Percentiles rank a stretch among this genome's conserved stretches.
Conservation (phyloP, 179 eudicot species). For the Pouteria campechiana region DNA sequence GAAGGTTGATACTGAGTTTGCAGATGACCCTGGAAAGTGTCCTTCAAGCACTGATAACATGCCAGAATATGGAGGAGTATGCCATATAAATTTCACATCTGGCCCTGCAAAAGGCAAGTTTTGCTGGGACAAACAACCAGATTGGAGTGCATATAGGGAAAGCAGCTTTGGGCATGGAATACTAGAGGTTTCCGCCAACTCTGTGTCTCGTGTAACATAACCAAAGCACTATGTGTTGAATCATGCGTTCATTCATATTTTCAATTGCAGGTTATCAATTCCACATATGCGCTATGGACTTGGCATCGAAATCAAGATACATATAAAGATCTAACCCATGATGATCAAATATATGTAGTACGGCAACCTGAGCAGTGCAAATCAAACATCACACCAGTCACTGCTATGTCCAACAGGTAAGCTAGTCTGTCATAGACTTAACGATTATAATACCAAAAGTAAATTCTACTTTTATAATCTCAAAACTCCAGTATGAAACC, state of each 20-base stretch:
- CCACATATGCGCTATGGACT: constrained; percentile 82
- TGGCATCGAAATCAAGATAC: constrained; percentile 87
- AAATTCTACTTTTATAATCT: too few relatives aligned
- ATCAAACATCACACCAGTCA: too few relatives aligned
- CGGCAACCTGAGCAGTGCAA: constrained; percentile 65
- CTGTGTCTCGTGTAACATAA: background rate
- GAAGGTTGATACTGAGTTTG: constrained; percentile 63
- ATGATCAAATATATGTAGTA: constrained; percentile 76
- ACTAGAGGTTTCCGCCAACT: constrained; percentile 41
- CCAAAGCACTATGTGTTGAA: background rate
- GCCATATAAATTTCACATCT: constrained; percentile 62
- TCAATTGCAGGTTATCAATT: constrained; percentile 49
- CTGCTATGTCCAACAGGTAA: too few relatives aligned
- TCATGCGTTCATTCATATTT: background rate
- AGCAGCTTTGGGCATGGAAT: constrained; percentile 98
- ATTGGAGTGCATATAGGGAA: constrained; percentile 92
- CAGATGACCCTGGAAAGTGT: constrained; percentile 81
- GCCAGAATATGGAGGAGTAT: constrained; percentile 71
- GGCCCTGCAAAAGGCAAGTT: constrained; percentile 83
- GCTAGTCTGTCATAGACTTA: too few relatives aligned
- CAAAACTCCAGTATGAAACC: too few relatives aligned
- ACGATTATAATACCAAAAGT: too few relatives aligned
- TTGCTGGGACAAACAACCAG: constrained; percentile 88
- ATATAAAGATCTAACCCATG: constrained; percentile 32
- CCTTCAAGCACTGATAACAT: constrained; percentile 55